phyloP scores from a whole-genome alignment of 352 stramenopile genomes.

The Globisporangium parvum region DNA sequence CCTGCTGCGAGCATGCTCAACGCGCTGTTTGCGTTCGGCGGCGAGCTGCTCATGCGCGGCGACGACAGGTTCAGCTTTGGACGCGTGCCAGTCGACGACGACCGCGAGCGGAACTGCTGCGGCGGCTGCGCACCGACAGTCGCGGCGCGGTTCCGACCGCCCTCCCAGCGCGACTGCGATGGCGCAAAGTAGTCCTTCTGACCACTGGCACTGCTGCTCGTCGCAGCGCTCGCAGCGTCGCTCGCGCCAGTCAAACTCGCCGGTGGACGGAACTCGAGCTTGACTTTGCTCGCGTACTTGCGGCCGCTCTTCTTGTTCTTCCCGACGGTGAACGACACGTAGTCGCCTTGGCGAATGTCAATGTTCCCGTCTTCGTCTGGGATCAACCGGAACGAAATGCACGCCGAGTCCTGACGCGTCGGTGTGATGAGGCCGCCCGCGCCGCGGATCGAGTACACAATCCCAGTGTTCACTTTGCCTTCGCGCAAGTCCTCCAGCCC shows the following conservation, averaged over 20 bases:
- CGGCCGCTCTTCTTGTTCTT: slow-evolving; percentile 89
- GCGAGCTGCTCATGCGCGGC: slow-evolving; percentile 47
- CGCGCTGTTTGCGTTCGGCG: slow-evolving; percentile 21
- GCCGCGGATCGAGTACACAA: slow-evolving; percentile 83
- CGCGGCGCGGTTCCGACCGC: slow-evolving; percentile 42
- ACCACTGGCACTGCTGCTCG: slow-evolving; percentile 23
- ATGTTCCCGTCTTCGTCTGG: slow-evolving; percentile 82
- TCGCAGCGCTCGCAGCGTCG: slow-evolving; percentile 8
- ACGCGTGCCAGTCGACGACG: slow-evolving; percentile 52
- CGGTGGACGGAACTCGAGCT: slow-evolving; percentile 81
- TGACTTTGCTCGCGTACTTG: slow-evolving; percentile 87
- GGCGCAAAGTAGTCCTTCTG: slow-evolving; percentile 58
- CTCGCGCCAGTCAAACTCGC: slow-evolving; percentile 35
- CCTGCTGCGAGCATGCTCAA: slow-evolving; percentile 14
- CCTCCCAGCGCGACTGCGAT: slow-evolving; percentile 48
- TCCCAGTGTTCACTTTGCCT: slow-evolving; percentile 84
- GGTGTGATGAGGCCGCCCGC: slow-evolving; percentile 80
- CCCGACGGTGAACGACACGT: slow-evolving; percentile 84
- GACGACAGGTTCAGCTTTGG: slow-evolving; percentile 59
- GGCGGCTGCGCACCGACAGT: slow-evolving; percentile 35
- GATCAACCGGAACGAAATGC: slow-evolving; percentile 86
- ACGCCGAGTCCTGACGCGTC: slow-evolving; percentile 75
- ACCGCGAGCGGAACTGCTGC: slow-evolving; percentile 42
- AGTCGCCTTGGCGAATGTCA: slow-evolving; percentile 80
- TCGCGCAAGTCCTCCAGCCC: slow-evolving; percentile 79